phyloP scores from a whole-genome alignment of 2,329 filamentous ascomycete genomes.

The Botrytis hyacinthi region DNA sequence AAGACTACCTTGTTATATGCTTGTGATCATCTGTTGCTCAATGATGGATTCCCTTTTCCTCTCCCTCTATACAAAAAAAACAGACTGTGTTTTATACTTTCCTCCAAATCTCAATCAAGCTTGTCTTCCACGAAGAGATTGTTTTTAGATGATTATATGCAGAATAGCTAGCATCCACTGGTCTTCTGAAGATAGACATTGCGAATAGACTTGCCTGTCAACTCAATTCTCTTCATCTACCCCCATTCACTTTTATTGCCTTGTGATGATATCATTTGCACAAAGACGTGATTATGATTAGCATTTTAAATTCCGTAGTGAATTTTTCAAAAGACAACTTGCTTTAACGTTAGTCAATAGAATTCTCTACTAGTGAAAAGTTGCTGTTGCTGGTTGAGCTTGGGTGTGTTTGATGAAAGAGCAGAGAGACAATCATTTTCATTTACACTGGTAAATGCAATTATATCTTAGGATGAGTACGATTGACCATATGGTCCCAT shows the following conservation, averaged over 20 bases:
- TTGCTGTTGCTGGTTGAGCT: no score
- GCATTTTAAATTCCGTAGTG: no score
- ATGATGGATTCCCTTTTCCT: not conserved
- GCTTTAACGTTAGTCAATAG: no score
- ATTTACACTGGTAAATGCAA: no score
- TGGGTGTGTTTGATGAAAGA: no score
- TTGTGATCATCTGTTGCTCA: not conserved
- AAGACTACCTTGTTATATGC: not conserved
- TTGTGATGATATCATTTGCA: not conserved
- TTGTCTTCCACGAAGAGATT: not conserved
- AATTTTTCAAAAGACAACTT: not conserved
- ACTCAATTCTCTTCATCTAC: not conserved
- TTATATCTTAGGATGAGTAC: no score
- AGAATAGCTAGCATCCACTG: not conserved
- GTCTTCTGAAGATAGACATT: not conserved
- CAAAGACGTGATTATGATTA: not conserved
- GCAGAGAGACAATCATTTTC: no score
- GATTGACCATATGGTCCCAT: not conserved
- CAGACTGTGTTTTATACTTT: not conserved
- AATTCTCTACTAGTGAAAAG: no score
- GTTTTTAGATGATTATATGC: not conserved
- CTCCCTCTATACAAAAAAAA: not conserved
- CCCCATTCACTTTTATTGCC: not conserved
- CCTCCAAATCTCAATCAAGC: not conserved
- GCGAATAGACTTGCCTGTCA: accelerated